Evolutionary conservation across 2,329 filamentous ascomycete genomes (phyloP).

Genomic region (Elsinoe arachidis): DNA sequence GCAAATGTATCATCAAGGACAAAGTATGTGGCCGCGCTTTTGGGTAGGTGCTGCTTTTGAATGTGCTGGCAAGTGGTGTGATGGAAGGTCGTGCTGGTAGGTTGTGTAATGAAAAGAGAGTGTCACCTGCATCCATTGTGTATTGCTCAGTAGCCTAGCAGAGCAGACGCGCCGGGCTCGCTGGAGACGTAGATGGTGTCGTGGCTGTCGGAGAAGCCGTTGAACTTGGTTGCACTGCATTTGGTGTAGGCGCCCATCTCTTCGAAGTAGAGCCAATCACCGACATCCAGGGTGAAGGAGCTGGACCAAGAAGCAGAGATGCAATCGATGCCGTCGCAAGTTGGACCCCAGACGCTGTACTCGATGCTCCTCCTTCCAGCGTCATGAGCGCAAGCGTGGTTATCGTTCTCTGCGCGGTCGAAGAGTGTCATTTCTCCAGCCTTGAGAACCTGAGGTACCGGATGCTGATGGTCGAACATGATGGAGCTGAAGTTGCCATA

Average conservation of each 20-base stretch:
- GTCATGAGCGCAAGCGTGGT: constrained; percentile 30
- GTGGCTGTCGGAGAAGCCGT: constrained; percentile 88
- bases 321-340: constrained; percentile 94
- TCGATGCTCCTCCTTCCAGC: constrained; percentile 45
- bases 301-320: constrained; percentile 77
- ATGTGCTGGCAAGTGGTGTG: no score
- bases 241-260: constrained; percentile 98
- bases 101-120: no score
- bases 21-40: no score
- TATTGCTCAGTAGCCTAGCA: constrained; percentile 43
- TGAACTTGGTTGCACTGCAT: constrained; percentile 96
- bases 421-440: constrained; percentile 48
- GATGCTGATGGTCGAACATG: constrained; percentile 97
- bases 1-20: no score
- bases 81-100: no score
- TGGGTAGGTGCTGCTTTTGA: no score
- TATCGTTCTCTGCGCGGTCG: constrained; percentile 30
- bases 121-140: no score
- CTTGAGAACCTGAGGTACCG: constrained; percentile 71
- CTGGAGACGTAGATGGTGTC: constrained; percentile 92
- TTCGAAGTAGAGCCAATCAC: constrained; percentile 98
- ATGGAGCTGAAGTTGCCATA: constrained; percentile 99
- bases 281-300: constrained; percentile 69
- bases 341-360: constrained; percentile 97
- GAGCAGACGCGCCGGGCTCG: constrained; percentile 73